phyloP scores from a whole-genome alignment of 805 yeast genomes.

The Ascoidea rubescens region DNA sequence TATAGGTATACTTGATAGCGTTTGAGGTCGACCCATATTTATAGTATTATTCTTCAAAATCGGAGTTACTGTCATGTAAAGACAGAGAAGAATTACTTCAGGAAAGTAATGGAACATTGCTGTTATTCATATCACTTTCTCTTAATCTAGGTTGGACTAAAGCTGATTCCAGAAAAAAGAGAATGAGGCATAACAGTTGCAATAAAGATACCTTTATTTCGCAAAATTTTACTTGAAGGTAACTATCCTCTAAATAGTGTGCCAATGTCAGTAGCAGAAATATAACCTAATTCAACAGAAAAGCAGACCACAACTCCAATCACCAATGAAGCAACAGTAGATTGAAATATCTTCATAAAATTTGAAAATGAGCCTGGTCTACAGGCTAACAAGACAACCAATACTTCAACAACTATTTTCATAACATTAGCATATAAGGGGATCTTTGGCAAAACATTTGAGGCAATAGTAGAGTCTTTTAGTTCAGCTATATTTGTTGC shows the following conservation, averaged over 20 bases:
- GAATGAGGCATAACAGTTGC: conserved; percentile 95
- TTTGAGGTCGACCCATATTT: conserved; percentile 52
- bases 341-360: conserved; percentile 63
- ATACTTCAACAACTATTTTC: conserved; percentile 68
- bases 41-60: conserved; percentile 20
- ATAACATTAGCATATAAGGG: conserved; percentile 73
- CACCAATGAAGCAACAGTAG: conserved; percentile 59
- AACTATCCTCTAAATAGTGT: conserved; percentile 16
- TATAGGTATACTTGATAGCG: conserved; percentile 64
- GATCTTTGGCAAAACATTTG: conserved; percentile 59
- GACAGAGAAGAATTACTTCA: background rate
- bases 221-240: conserved; percentile 29
- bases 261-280: conserved; percentile 43
- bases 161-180: conserved; percentile 71
- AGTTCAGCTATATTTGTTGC: conserved; percentile 94
- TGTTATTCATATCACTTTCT: conserved; percentile 45
- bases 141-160: conserved; percentile 76
- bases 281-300: conserved; percentile 42
- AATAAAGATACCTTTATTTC: conserved; percentile 53
- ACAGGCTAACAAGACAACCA: conserved; percentile 69
- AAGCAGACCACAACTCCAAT: conserved; percentile 68
- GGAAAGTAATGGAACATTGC: conserved; percentile 15
- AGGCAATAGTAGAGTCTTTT: conserved; percentile 81
- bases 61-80: background rate
- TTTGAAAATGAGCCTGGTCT: conserved; percentile 61